Conservation (phyloP, 768 basidiomycete species). For the Tricholoma bakamatsutake region DNA sequence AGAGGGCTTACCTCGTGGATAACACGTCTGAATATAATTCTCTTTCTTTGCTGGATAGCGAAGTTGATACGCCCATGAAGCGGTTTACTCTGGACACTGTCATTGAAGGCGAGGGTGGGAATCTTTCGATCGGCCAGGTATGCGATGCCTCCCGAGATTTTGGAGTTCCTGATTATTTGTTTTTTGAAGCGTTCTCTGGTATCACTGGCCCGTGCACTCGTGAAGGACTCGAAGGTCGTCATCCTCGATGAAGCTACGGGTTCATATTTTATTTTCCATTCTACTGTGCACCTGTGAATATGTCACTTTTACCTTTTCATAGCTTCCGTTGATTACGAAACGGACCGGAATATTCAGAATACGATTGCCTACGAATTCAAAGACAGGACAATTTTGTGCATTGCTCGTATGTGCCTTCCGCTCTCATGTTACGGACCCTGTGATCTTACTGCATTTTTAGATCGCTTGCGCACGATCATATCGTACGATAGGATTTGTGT, state of each 20-base stretch:
- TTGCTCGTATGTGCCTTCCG: conserved; percentile 59
- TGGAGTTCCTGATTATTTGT: background rate
- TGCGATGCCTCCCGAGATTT: background rate
- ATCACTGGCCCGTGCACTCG: conserved; percentile 83
- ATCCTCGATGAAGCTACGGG: conserved; percentile 90
- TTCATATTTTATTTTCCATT: conserved; percentile 14
- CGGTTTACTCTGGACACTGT: conserved; percentile 80
- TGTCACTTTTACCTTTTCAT: conserved; percentile 1
- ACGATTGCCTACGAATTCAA: conserved; percentile 83
- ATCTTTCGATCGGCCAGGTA: conserved; percentile 72
- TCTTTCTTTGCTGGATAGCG: conserved; percentile 24
- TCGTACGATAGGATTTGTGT: conserved; percentile 87
- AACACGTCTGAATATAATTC: conserved; percentile 27
- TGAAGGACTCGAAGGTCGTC: conserved; percentile 79
- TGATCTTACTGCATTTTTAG: conserved; percentile 25
- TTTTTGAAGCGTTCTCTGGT: conserved; percentile 65
- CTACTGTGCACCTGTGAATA: background rate
- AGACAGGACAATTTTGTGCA: conserved; percentile 81
- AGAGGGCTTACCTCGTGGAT: conserved; percentile 78
- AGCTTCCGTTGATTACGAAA: conserved; percentile 88
- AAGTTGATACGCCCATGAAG: conserved; percentile 39
- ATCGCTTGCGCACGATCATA: conserved; percentile 84
- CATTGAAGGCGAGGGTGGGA: conserved; percentile 83
- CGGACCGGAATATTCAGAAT: conserved; percentile 86
- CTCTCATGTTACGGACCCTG: background rate